phyloP scores from a whole-genome alignment of 1,284 basidiomycete species.

The Austroboletus niveus region DNA sequence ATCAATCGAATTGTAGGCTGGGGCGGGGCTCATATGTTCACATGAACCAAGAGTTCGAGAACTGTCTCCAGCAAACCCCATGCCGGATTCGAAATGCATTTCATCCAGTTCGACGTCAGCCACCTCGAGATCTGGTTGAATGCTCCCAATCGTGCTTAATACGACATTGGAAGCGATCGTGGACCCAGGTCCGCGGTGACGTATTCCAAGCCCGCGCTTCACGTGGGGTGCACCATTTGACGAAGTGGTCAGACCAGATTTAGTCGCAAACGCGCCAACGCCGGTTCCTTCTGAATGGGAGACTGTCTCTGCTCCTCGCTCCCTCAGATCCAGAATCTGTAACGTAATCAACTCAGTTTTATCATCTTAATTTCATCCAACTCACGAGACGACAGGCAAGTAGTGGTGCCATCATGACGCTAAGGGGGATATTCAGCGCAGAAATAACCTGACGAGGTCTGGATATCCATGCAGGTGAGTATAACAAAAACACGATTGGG shows the following conservation, averaged over 20 bases:
- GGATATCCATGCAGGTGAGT: slow-evolving; percentile 10
- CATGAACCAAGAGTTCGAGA: slow-evolving; percentile 33
- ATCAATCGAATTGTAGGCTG: slow-evolving; percentile 52
- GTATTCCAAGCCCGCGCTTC: slow-evolving; percentile 34
- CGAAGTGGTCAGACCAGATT: slow-evolving; percentile 48
- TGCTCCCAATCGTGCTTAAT: slow-evolving; percentile 66
- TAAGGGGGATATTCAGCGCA: slow-evolving; percentile 81
- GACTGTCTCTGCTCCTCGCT: slow-evolving; percentile 72
- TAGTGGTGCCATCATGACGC: slow-evolving; percentile 79
- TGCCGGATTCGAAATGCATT: slow-evolving; percentile 41
- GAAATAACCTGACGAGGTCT: slow-evolving; percentile 78
- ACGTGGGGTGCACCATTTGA: slow-evolving; percentile 45
- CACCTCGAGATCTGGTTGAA: slow-evolving; percentile 52
- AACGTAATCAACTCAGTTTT: slow-evolving; percentile 3
- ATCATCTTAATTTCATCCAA: not conserved
- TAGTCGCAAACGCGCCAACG: slow-evolving; percentile 58
- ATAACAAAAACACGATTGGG: not conserved
- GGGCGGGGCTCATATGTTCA: slow-evolving; percentile 44
- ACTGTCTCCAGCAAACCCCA: slow-evolving; percentile 35
- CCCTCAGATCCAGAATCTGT: slow-evolving; percentile 72
- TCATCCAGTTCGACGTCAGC: slow-evolving; percentile 58
- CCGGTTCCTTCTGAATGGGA: slow-evolving; percentile 65
- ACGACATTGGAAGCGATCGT: slow-evolving; percentile 60
- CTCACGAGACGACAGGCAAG: slow-evolving; percentile 71
- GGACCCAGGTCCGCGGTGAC: slow-evolving; percentile 34